phyloP scores from a whole-genome alignment of 2,329 filamentous ascomycete genomes.

The Colletotrichum eremochloae region DNA sequence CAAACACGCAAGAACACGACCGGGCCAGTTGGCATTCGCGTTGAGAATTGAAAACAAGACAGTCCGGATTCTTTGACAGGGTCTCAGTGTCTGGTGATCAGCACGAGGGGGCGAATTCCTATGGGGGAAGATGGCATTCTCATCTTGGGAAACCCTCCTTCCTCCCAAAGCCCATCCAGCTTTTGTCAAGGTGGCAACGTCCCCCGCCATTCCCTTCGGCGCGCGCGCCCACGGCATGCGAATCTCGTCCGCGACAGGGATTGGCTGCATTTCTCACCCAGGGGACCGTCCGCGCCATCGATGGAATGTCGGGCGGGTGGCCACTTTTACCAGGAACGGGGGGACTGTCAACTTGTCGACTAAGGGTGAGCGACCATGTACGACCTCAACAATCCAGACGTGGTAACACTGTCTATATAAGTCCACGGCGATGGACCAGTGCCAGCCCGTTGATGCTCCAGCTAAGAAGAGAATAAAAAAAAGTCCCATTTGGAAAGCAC shows the following conservation, averaged over 20 bases:
- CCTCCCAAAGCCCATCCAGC: not conserved
- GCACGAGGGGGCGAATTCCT: slow-evolving; percentile 2
- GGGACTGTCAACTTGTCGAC: not conserved
- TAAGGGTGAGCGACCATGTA: slow-evolving; percentile 20
- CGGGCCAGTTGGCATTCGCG: slow-evolving; percentile 13
- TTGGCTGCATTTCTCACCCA: slow-evolving; percentile 37
- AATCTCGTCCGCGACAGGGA: slow-evolving; percentile 7
- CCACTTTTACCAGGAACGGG: slow-evolving; percentile 29
- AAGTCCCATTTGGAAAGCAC: slow-evolving; percentile 18
- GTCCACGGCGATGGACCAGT: not conserved
- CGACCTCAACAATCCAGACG: slow-evolving; percentile 31
- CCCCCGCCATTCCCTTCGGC: slow-evolving; percentile 35
- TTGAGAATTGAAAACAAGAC: slow-evolving; percentile 14
- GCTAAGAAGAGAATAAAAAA: not conserved
- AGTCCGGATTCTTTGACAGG: slow-evolving; percentile 7
- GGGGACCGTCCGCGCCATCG: slow-evolving; percentile 11
- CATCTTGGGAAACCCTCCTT: not conserved
- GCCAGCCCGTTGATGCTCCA: no score
- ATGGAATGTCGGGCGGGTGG: slow-evolving; percentile 33
- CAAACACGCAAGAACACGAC: not conserved
- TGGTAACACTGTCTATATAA: slow-evolving; percentile 12
- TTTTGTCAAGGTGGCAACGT: not conserved
- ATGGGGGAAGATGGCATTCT: slow-evolving; percentile 27
- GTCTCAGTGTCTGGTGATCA: not conserved
- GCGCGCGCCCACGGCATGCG: slow-evolving; percentile 20